Evolutionary conservation across 345 rosid species (phyloP), one percentile per base, ranked within the genome.

Genomic region (Erysimum cheiranthoides): DNA sequence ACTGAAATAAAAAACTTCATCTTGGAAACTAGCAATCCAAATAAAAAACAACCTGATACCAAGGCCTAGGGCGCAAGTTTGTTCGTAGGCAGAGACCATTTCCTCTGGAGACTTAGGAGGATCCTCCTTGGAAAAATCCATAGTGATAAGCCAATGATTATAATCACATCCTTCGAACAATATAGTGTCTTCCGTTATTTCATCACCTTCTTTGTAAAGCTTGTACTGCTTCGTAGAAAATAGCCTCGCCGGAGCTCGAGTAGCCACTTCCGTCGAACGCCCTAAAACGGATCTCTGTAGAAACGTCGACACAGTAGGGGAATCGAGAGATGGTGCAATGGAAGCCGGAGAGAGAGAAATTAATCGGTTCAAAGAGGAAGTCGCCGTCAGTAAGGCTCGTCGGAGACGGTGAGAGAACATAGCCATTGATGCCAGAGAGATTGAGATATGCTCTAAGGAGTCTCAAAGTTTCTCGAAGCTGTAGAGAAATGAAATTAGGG

Each of bases 131-230:
- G 97, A 87, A 53, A 96, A 96, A 53, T 91, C 93, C 57, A 93
- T 77, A 10, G 93, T 86, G 45, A 96, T 88, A n/a, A 96, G 88
- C 99, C 97, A 96, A 80, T 93, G 99, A 46, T 92, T 88, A 54
- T 80, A 89, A 76, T 93, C 99, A 66, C 94, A 90, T 12, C 98
- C 98, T 77, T 89, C 92, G 63, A 95, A 90, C 10, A 92, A 82
- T 2, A 92, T 75, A 11, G 89, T 90, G 25, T 88, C 90, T 49
- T 84, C 88, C 2, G 90, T 89, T 9, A 95, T 87, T 66, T 90
- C 89, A 62, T 90, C 94, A 4, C 89, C 93, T 36, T 87, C 93
- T 32, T 86, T 74, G 80, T 86, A 87, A 8, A 87, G 54, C 59
- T 81, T 85, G 47, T 73, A 76, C 65, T 71, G 61, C 40, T 61